Evolutionary conservation across 495 filamentous ascomycete species (phyloP), one percentile per base, ranked within the genome.

Genomic region (Xylaria grammica): DNA sequence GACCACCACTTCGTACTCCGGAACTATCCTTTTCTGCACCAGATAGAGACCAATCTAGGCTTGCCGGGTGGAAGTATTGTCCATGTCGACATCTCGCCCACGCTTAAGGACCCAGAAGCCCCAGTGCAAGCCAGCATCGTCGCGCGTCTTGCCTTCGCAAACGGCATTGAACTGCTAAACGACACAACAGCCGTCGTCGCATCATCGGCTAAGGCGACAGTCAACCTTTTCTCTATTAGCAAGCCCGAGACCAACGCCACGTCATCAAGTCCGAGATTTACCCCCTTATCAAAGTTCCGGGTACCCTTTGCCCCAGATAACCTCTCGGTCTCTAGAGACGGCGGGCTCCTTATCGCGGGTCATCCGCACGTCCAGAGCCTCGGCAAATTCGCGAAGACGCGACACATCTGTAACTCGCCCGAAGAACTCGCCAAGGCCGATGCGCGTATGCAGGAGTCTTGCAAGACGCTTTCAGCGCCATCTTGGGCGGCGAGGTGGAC

Each of bases 1-100:
- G 86, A 88, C 67, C 86, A 90, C 67, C 76, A 73, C 67, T 81
- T 74, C 26, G 65, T 65, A 24, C 48, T 56, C 2, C 42, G 66
- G 15, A 45, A 74, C 0, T 53, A 57, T 8, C 67, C 68, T 1
- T 1, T 69, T 0, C 62, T 78, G 0, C 55, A 71, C 1, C 56
- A 53, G 22, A 0, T 75, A 0, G 81, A 84, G 65, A 80, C 78
- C 11, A 76, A 74, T 51, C 59, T 72, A 8, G 74, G 63, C 0
- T 55, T 78, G 11, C 79, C 77, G 0, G 64, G 74, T 20, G 78
- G 75, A 8, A 72, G 67, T 3, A 65, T 82, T 1, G 69, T 77
- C 2, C 75, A 79, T 52, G 73, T 81, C 6, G 74, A 82, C 48
- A 61, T 81, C 1, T 68, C 68, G 1, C 48, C 72, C 19, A 68